These are phyloP conservation scores for Phalaenopsis equestris DNA, from an alignment of 106 monocot species.

Conservation along the genomic window DNA sequence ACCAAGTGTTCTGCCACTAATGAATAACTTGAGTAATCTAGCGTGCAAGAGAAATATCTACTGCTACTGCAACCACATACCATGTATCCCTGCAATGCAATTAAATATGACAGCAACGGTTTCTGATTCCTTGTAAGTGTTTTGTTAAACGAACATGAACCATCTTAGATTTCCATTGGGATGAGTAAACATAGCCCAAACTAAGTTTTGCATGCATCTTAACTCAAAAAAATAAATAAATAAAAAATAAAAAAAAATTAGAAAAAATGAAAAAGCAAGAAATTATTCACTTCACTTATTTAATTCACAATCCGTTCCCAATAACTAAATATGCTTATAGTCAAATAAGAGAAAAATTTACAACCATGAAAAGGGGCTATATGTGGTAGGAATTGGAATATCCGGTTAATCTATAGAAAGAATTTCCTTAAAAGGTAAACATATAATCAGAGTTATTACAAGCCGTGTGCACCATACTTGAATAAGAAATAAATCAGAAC, in stretches of 20 bases:
- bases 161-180: background rate
- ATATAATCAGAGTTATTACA: background rate
- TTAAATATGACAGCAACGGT: background rate
- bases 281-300: background rate
- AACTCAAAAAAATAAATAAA: background rate
- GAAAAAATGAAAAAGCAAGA: background rate
- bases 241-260: too few relatives aligned
- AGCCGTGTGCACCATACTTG: background rate
- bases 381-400: background rate
- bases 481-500: conserved; percentile 2
- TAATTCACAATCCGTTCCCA: background rate
- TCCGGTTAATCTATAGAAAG: background rate
- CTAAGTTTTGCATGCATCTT: background rate
- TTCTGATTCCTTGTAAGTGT: background rate
- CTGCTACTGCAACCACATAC: background rate
- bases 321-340: background rate
- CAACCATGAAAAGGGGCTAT: too few relatives aligned
- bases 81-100: background rate
- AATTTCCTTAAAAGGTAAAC: background rate
- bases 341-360: background rate
- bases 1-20: background rate
- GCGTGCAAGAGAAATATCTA: background rate
- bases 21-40: background rate
- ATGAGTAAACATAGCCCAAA: background rate
- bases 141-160: background rate